phyloP scores from a whole-genome alignment of 2,329 filamentous ascomycete species.

The Stemphylium beticola region DNA sequence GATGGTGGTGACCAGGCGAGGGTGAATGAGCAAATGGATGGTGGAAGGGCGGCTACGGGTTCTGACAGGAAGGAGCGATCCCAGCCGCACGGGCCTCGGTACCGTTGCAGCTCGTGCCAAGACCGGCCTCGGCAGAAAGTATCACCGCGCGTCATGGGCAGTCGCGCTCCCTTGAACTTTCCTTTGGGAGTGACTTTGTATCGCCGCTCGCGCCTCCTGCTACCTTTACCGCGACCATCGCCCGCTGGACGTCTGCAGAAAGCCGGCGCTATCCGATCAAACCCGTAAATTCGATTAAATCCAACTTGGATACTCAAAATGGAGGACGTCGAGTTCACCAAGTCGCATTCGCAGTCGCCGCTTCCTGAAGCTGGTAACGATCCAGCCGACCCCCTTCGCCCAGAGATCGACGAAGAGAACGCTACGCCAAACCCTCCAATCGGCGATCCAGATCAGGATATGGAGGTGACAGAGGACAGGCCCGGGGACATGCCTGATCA shows the following conservation, averaged over 20 bases:
- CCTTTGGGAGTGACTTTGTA: slow-evolving; percentile 17
- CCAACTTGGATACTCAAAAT: slow-evolving; percentile 21
- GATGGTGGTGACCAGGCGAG: slow-evolving; percentile 10
- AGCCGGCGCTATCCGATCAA: neutral
- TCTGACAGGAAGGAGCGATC: slow-evolving; percentile 9
- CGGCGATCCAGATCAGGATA: slow-evolving; percentile 52
- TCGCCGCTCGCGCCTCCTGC: slow-evolving; percentile 6
- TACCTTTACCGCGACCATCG: neutral
- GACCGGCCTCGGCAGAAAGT: slow-evolving; percentile 21
- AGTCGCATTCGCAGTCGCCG: slow-evolving; percentile 48
- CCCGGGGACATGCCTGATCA: slow-evolving; percentile 43
- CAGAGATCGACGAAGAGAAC: slow-evolving; percentile 58
- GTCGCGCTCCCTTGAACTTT: slow-evolving; percentile 26
- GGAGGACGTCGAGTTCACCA: slow-evolving; percentile 53
- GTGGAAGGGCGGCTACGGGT: slow-evolving; percentile 1
- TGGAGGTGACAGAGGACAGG: slow-evolving; percentile 52
- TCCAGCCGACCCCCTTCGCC: slow-evolving; percentile 53
- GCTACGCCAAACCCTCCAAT: slow-evolving; percentile 53
- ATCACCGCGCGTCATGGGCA: slow-evolving; percentile 30
- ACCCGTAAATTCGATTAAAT: neutral
- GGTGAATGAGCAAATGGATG: slow-evolving; percentile 12
- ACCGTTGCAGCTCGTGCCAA: slow-evolving; percentile 8
- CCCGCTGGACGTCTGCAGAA: neutral
- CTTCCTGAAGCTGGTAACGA: slow-evolving; percentile 57
- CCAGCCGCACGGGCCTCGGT: slow-evolving; percentile 5